phyloP scores from a whole-genome alignment of 2,329 filamentous ascomycete genomes.

The Sporothrix sp. region DNA sequence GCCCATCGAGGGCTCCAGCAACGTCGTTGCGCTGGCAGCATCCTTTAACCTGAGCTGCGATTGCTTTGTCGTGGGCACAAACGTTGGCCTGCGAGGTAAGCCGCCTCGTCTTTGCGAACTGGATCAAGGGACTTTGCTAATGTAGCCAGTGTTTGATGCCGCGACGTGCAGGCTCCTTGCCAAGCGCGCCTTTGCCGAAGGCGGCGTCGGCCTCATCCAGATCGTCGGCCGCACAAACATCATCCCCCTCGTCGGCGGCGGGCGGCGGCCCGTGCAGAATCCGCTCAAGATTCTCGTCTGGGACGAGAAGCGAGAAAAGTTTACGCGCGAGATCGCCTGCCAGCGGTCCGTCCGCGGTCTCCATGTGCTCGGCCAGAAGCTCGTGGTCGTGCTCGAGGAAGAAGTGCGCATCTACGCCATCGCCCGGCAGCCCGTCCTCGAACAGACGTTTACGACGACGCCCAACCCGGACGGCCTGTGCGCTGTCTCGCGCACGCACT shows the following conservation, averaged over 20 bases:
- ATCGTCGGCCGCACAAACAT: conserved; percentile 86
- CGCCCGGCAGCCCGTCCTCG: conserved; percentile 57
- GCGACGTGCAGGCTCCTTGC: conserved; percentile 61
- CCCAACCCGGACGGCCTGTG: conserved; percentile 76
- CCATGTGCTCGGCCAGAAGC: conserved; percentile 62
- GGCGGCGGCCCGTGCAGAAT: conserved; percentile 73
- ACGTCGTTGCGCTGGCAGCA: conserved; percentile 68
- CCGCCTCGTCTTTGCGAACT: no score
- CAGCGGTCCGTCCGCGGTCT: conserved; percentile 73
- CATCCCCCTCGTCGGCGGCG: conserved; percentile 80
- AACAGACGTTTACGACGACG: conserved; percentile 73
- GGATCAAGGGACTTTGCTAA: no score
- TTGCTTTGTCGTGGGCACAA: conserved; percentile 69
- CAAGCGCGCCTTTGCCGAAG: conserved; percentile 60
- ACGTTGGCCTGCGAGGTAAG: conserved; percentile 17
- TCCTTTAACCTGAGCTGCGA: conserved; percentile 79
- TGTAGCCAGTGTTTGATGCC: conserved; percentile 66
- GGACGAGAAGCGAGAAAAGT: conserved; percentile 72
- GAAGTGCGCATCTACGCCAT: conserved; percentile 75
- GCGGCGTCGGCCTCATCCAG: conserved; percentile 67
- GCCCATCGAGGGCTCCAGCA: conserved; percentile 66
- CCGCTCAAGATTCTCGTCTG: conserved; percentile 72
- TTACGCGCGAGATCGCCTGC: conserved; percentile 68
- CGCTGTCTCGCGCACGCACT: conserved; percentile 59
- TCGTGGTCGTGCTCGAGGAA: conserved; percentile 74